These are phyloP conservation scores for Ceratocystis harringtonii DNA, from an alignment of 2,329 filamentous ascomycete species.

Conservation along the genomic window DNA sequence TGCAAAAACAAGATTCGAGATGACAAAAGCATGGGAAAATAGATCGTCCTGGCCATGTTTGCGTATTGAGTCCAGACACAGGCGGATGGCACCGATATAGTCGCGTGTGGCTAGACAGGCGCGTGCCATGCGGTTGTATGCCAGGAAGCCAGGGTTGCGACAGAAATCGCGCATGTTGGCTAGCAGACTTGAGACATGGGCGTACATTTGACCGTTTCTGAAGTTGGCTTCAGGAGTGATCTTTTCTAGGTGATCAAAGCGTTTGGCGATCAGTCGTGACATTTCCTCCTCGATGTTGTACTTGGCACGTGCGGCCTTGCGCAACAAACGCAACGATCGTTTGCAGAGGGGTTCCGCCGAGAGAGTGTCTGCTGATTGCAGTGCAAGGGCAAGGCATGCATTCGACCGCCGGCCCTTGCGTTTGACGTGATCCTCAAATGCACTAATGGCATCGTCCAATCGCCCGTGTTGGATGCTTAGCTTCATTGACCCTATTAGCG, in stretches of 20 bases:
- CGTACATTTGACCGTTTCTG: conserved; percentile 9
- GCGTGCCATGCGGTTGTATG: conserved; percentile 13
- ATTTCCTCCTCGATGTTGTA: conserved; percentile 13
- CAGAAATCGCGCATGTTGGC: conserved; percentile 1
- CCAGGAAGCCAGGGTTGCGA: conserved; percentile 7
- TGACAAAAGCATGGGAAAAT: conserved; percentile 7
- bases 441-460: background rate
- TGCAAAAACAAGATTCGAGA: conserved; percentile 15
- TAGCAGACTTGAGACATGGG: conserved; percentile 1
- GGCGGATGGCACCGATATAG: conserved; percentile 13
- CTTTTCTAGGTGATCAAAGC: conserved; percentile 9
- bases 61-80: conserved; percentile 2
- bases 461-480: background rate
- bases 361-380: conserved; percentile 8
- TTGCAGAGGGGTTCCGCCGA: background rate
- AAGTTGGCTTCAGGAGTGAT: background rate
- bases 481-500: conserved; percentile 15
- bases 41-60: conserved; percentile 9
- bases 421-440: conserved; percentile 10
- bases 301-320: conserved; percentile 4
- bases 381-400: conserved; percentile 11
- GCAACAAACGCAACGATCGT: conserved; percentile 5
- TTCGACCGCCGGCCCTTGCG: conserved; percentile 9
- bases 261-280: conserved; percentile 4
- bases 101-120: conserved; percentile 14